These are phyloP conservation scores for Irpex sp. DNA, from an alignment of 1,284 basidiomycete genomes.

Conservation along the genomic window DNA sequence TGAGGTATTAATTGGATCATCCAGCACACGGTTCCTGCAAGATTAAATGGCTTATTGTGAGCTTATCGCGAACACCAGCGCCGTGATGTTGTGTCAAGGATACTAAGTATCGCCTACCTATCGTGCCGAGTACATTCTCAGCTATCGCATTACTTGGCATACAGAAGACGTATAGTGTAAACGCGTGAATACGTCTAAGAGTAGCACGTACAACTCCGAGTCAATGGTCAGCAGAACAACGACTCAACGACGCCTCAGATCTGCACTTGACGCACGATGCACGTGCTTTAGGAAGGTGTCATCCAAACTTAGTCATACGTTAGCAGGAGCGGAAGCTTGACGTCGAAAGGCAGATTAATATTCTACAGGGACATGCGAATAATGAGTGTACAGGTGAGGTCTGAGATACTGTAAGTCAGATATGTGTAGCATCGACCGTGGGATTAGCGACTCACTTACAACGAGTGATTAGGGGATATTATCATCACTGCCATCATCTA, in stretches of 20 bases:
- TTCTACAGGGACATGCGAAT: too few species aligned
- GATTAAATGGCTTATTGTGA: background rate
- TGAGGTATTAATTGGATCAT: constrained; percentile 80
- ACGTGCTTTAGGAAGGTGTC: too few species aligned
- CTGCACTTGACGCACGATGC: too few species aligned
- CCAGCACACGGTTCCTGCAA: constrained; percentile 72
- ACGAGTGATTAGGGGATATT: background rate
- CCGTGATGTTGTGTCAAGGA: background rate
- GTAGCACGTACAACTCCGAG: background rate
- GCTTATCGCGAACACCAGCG: background rate
- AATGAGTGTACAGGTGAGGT: too few species aligned
- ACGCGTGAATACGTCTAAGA: background rate
- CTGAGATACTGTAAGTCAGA: too few species aligned
- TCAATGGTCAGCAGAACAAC: too few species aligned
- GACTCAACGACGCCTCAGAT: too few species aligned
- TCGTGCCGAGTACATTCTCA: constrained; percentile 70
- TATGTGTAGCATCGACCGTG: too few species aligned
- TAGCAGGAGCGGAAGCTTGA: too few species aligned
- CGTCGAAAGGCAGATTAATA: too few species aligned
- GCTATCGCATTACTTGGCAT: constrained; percentile 51
- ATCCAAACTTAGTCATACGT: too few species aligned
- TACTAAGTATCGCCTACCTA: constrained; percentile 50
- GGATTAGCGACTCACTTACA: background rate
- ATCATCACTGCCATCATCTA: background rate
- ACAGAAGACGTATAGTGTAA: background rate